Base-by-base conservation (phyloP, 1,139 yeast genomes). In the Taiozyma sp. region DNA sequence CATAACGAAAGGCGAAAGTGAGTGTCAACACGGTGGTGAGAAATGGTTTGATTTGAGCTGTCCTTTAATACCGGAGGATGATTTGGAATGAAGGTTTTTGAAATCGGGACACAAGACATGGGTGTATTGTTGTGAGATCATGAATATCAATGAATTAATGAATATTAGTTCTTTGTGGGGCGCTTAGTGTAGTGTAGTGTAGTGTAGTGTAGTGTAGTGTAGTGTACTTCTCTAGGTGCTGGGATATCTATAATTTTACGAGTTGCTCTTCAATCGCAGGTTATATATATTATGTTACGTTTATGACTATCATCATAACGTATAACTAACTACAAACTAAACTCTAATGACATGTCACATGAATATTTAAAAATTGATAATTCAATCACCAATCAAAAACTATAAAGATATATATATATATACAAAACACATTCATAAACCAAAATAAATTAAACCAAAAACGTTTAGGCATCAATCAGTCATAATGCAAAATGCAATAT, bases 1-100 rank as follows among this genome's bases (percentile, higher is more conserved):
- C 66, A 71, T 73, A 53, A 80, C 82, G 62, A 71, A 74, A 54
- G 95, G 96, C 41, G 69, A 68, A 48, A 81, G 90, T 57, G 70
- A 74, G 29, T 81, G 87, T 63, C 68, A 73, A 51, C 79, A 76
- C 67, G 95, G 81, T 30, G 85, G 80, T 40, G 78, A 71, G 34
- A 71, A 71, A 42, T 88, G 95, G 95, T 75, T 76, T 58, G 90
- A 86, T 63, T 67, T 87, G 75, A 74, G 80, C 51, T 74, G 82
- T 56, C 82, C 81, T 52, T 75, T 87, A 65, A 76, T 79, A 44
- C 83, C 84, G 30, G 83, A 79, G 49, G 86, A 81, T 44, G 87
- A 82, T 51, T 14, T 40, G 30, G 16, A 40, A 40, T 40, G 8
- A 24, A 24, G 27, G 6, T 24, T 24, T 24, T 24, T 24, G 27